These are phyloP conservation scores for Fusarium cicatricum DNA, from an alignment of 2,329 filamentous ascomycete species.

Conservation along the genomic window DNA sequence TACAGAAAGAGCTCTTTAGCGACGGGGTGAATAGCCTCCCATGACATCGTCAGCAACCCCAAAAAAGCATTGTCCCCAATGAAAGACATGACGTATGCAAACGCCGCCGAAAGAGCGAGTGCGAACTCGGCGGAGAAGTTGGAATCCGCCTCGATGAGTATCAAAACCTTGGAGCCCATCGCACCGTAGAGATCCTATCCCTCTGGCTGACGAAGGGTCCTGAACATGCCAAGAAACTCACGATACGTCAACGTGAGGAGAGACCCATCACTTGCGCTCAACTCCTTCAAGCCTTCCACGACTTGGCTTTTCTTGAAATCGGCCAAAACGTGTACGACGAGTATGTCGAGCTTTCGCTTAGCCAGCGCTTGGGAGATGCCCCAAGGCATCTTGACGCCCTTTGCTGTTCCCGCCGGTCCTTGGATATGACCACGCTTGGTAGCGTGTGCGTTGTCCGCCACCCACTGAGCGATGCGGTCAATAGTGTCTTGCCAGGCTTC, in stretches of 20 bases:
- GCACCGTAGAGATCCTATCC: not conserved
- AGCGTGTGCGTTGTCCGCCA: constrained; percentile 3
- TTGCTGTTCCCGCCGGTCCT: not conserved
- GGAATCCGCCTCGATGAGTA: not conserved
- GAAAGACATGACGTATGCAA: not conserved
- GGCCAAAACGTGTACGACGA: not conserved
- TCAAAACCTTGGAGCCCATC: not conserved
- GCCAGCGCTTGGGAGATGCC: not conserved
- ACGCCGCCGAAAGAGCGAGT: not conserved
- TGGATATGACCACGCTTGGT: not conserved
- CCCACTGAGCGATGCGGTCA: not conserved
- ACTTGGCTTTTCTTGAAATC: not conserved
- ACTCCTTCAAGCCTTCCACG: not conserved
- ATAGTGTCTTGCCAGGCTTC: not conserved
- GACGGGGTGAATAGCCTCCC: not conserved
- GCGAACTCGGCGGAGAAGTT: not conserved
- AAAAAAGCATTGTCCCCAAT: not conserved
- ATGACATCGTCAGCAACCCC: not conserved
- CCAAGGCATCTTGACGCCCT: not conserved
- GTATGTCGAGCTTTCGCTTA: not conserved
- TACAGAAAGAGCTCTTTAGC: not conserved
- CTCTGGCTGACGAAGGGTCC: not conserved
- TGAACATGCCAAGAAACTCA: not conserved
- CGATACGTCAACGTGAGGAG: not conserved
- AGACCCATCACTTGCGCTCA: not conserved